Base-by-base conservation (phyloP, 2,329 filamentous ascomycete species). In the Atkinsonella hypoxylon region DNA sequence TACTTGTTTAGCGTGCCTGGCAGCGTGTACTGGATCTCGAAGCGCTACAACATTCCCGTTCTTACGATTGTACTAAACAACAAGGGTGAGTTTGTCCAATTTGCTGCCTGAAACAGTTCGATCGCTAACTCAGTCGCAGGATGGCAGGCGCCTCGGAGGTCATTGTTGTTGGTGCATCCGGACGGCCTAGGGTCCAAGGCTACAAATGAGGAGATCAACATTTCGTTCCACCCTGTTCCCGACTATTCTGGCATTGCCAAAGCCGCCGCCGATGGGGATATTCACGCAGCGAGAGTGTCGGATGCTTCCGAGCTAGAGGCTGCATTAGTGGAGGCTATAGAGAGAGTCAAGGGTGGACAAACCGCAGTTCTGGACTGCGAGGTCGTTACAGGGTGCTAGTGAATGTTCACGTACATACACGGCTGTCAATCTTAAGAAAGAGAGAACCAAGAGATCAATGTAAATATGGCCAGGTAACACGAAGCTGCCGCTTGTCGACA, bases 121-220 rank as follows among this genome's bases (percentile, higher is more conserved):
- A 36, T 36, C 15, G 34, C 34, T 36, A 36, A 36, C 2, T 45
- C 8, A n/a, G 15, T 9, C 1, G 8, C 61, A 67, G 76, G 77
- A 40, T 82, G 78, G 78, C 80, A 82, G 57, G 78, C 79, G 1
- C 79, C 79, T 3, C 70, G 78, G 3, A 71, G 70, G 38, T 81
- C 77, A 1, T 62, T 79, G 41, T 63, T 78, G 2, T 68, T 82
- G 12, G 78, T 82, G 1, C 78, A 82, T 54, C 78, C 79, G 0
- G 67, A 81, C 4, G 79, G 78, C 0, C 61, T 74, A 2, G 78
- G 73, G 1, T 73, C 77, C 26, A 68, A 64, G 57, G 75, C 76
- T 1, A 74, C 69, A n/a, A 81, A 81, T 60, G 77, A 79, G 51
- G 79, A 82, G 60, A 74, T 81, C 56, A 81, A 81, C 58, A 81